Conservation (phyloP, 2,329 filamentous ascomycete genomes). For the Curvularia hawaiiensis region DNA sequence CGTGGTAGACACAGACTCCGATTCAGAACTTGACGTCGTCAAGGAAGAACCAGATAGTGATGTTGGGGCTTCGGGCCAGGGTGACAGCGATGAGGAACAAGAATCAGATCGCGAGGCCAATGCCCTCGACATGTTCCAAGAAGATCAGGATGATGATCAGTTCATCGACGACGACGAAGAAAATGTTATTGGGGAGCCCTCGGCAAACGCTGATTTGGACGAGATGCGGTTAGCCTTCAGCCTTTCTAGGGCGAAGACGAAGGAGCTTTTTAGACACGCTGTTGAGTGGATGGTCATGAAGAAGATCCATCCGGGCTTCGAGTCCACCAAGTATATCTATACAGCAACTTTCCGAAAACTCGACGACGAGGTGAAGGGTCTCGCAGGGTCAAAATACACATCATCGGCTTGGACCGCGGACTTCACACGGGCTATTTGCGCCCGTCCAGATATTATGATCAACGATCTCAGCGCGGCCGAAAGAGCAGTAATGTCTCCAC, state of each 20-base stretch:
- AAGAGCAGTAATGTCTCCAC: constrained; percentile 24
- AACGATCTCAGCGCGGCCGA: constrained; percentile 32
- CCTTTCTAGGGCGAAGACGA: constrained; percentile 68
- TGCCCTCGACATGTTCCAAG: constrained; percentile 53
- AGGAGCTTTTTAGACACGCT: constrained; percentile 74
- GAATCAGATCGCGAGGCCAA: constrained; percentile 32
- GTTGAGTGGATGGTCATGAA: constrained; percentile 84
- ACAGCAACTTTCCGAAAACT: constrained; percentile 71
- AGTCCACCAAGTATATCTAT: constrained; percentile 68
- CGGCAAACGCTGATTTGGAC: constrained; percentile 50
- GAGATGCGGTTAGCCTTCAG: constrained; percentile 73
- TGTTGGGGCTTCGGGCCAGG: constrained; percentile 21
- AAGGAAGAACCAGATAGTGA: constrained; percentile 38
- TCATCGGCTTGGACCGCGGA: constrained; percentile 72
- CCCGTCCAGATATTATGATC: constrained; percentile 63
- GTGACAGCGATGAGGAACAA: constrained; percentile 30
- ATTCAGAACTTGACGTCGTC: constrained; percentile 41
- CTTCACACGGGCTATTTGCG: constrained; percentile 69
- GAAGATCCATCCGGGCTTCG: constrained; percentile 74
- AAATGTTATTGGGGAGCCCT: constrained; percentile 55
- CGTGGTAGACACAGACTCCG: constrained; percentile 32
- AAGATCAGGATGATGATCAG: constrained; percentile 64
- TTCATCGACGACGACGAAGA: constrained; percentile 69
- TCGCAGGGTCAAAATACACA: constrained; percentile 72
- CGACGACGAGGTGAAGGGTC: constrained; percentile 70